A percentile compares a stretch with the other conserved stretches of the same genome.
Conservation (phyloP, 2,329 filamentous ascomycete species). For the Pseudophaeomoniella oleicola region DNA sequence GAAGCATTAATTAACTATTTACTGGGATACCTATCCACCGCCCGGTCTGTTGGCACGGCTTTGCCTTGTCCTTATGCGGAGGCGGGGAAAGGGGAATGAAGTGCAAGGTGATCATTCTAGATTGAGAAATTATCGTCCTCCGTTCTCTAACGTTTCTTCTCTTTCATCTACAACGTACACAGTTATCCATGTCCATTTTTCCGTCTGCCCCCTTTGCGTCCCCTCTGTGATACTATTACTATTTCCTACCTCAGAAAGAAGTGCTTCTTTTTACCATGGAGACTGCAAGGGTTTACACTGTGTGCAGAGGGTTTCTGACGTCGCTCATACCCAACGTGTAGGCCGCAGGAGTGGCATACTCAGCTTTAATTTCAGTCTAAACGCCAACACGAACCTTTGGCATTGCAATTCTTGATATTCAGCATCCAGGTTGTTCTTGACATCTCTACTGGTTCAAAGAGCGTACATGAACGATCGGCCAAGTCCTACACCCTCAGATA, state of each 20-base stretch:
- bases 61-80: too few relatives aligned
- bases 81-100: not conserved
- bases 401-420: too few relatives aligned
- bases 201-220: too few relatives aligned
- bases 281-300: not conserved
- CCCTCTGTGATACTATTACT: too few relatives aligned
- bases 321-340: not conserved
- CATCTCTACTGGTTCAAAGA: not conserved
- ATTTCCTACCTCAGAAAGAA: not conserved
- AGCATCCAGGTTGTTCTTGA: not conserved
- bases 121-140: not conserved
- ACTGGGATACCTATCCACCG: too few relatives aligned
- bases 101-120: not conserved
- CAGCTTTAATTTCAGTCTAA: not conserved
- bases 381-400: too few relatives aligned
- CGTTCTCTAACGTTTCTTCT: not conserved
- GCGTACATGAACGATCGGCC: not conserved
- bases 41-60: too few relatives aligned
- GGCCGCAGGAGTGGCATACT: not conserved
- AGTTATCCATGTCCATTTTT: too few relatives aligned
- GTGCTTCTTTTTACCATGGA: not conserved
- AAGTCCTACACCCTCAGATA: not conserved
- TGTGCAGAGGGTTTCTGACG: not conserved
- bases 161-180: too few relatives aligned
- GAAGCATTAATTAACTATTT: too few relatives aligned